Evolutionary conservation across 306 rosid genomes (phyloP).

Genomic region (Arachis stenosperma): DNA sequence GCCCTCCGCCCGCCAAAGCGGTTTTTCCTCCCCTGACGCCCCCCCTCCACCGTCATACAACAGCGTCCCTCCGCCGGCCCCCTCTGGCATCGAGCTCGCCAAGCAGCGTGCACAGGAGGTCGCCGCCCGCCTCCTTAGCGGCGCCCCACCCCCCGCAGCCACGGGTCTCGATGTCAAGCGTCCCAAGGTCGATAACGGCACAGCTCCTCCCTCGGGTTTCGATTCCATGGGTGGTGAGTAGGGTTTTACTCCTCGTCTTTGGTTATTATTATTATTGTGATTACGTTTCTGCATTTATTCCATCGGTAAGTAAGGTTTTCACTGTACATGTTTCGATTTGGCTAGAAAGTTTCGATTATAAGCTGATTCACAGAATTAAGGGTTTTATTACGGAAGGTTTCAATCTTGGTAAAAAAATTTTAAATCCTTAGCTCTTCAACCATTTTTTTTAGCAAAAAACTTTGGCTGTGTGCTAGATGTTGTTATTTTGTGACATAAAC

Average conservation of each 20-base stretch:
- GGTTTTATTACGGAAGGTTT: too few species aligned
- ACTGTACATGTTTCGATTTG: not conserved
- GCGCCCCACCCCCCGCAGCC: slow-evolving; percentile 30
- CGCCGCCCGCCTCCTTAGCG: slow-evolving; percentile 76
- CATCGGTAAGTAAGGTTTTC: not conserved
- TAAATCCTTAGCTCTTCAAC: too few species aligned
- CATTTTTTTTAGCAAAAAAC: too few species aligned
- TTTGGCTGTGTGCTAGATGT: too few species aligned
- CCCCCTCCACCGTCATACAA: slow-evolving; percentile 55
- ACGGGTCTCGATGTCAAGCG: slow-evolving; percentile 66
- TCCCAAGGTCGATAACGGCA: slow-evolving; percentile 75
- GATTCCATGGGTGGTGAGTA: slow-evolving; percentile 57
- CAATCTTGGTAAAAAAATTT: too few species aligned
- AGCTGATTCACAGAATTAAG: too few species aligned
- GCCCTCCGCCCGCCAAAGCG: slow-evolving; percentile 58
- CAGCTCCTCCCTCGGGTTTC: slow-evolving; percentile 46
- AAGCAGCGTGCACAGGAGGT: slow-evolving; percentile 96
- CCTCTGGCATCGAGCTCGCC: slow-evolving; percentile 77
- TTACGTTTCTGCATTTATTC: not conserved
- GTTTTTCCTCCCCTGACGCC: slow-evolving; percentile 51
- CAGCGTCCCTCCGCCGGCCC: slow-evolving; percentile 65
- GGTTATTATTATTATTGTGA: too few species aligned
- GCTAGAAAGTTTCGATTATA: too few species aligned
- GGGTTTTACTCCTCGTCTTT: slow-evolving; percentile 45
- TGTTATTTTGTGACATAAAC: too few species aligned